Base-by-base conservation (phyloP, 345 rosid species). In the Eucalyptus viminalis region DNA sequence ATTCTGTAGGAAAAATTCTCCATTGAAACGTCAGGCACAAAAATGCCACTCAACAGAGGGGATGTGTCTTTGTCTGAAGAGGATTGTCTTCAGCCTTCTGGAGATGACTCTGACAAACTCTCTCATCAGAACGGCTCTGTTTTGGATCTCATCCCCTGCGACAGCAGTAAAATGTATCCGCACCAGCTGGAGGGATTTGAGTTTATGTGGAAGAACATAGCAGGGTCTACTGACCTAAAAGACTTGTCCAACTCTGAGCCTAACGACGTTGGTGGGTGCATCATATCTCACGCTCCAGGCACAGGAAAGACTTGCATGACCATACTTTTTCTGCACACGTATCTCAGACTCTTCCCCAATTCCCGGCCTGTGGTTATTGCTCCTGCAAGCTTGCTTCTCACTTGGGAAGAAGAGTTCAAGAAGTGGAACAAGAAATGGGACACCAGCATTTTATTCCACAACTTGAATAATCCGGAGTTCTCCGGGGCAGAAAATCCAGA, bases 261-360 rank as follows among this genome's bases (percentile, higher is more conserved):
- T 25, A 88, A 88, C 19, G 91, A 91, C 47, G 91, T 89, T 9
- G 90, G 93, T 86, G 99, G 99, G 24, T 97, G 99, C 90, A 93
- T 97, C 51, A 95, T 96, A 87, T 95, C 98, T 10, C 99, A 97
- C 49, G 97, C 98, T 87, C 98, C 99, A 4, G 98, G 99, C 54
- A 96, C 99, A 2, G 98, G 98, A 51, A 97, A 97, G 91, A 95
- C 99, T 67, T 96, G 97, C 27, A 93, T 97, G 16, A 91, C 97
- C 53, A 94, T 97, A 47, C 92, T 90, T 10, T 97, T 97, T 90
- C 91, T 97, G 49, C 95, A 95, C 86, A 51, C 96, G 11, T 95
- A 93, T 89, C 67, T 95, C 88, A 86, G 87, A 56, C 76, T 94
- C 87, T 93, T 90, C 88, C 95, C 95, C 14, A 65, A 87, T 4